phyloP scores from a whole-genome alignment of 345 rosid species.

The Eucalyptus sp. region DNA sequence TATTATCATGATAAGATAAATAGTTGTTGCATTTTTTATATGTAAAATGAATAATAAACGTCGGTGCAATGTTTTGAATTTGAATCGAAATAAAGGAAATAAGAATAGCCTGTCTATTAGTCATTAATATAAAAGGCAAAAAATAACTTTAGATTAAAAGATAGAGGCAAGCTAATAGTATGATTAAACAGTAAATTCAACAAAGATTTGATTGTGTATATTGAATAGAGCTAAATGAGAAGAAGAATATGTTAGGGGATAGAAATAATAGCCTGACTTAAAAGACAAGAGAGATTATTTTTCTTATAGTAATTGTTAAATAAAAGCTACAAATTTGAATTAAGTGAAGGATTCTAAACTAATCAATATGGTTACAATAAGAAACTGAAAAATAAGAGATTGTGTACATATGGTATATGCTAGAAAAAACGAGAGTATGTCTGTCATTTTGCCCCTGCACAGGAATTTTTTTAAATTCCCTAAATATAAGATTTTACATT shows the following conservation, averaged over 20 bases:
- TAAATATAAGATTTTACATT: not conserved
- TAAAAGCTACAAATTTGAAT: not conserved
- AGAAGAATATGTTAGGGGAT: not conserved
- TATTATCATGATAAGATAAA: no score
- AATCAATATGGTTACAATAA: no score
- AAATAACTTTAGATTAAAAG: no score
- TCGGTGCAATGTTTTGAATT: rapidly evolving
- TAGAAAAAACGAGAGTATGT: no score
- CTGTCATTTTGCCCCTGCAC: rapidly evolving
- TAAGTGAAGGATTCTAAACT: no score
- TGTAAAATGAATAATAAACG: not conserved
- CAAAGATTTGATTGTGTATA: no score
- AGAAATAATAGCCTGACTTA: not conserved
- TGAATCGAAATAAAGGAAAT: not conserved
- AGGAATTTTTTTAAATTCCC: not conserved
- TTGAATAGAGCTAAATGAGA: no score
- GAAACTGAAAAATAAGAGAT: no score
- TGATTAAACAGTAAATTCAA: no score
- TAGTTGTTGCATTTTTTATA: not conserved
- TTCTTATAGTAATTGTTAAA: not conserved
- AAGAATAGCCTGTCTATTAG: not conserved
- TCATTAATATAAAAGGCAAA: no score
- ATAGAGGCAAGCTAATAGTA: no score
- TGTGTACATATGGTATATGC: not conserved
- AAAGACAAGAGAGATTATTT: not conserved